Evolutionary conservation across 2,329 filamentous ascomycete genomes (phyloP).

Genomic region (Alternaria sp.): DNA sequence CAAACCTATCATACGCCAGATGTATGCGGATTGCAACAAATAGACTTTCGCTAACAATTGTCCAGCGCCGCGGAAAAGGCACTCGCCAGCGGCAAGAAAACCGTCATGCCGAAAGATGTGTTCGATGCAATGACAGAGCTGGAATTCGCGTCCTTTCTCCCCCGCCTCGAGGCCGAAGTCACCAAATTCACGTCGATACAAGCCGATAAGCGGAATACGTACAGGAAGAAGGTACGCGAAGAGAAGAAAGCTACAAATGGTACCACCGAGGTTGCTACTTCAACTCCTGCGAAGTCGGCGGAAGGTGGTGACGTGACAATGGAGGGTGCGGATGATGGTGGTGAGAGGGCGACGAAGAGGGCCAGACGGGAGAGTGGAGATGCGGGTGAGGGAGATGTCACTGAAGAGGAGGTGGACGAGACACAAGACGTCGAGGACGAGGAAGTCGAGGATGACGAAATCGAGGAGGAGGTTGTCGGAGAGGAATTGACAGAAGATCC

Average conservation of each 20-base stretch:
- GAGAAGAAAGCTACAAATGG: constrained; percentile 59
- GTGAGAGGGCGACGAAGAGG: constrained; percentile 60
- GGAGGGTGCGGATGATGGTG: constrained; percentile 44
- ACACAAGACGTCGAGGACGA: constrained; percentile 59
- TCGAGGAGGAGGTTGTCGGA: constrained; percentile 63
- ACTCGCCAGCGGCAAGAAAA: constrained; percentile 73
- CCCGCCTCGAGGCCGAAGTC: constrained; percentile 77
- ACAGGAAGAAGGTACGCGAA: constrained; percentile 73
- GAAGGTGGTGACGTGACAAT: constrained; percentile 10
- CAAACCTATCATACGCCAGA: background rate
- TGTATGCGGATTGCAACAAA: background rate
- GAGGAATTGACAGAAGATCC: constrained; percentile 57
- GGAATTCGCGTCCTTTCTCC: constrained; percentile 76
- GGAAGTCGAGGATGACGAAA: constrained; percentile 62
- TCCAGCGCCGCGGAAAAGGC: constrained; percentile 77
- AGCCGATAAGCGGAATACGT: constrained; percentile 76
- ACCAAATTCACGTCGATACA: constrained; percentile 78
- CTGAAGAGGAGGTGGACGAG: constrained; percentile 50
- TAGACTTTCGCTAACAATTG: constrained; percentile 6
- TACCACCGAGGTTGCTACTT: background rate
- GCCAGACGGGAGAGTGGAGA: constrained; percentile 50
- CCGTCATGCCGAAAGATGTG: constrained; percentile 77
- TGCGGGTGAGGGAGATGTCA: constrained; percentile 50
- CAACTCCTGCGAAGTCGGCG: constrained; percentile 5
- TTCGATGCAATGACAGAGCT: constrained; percentile 79